phyloP scores from a whole-genome alignment of 805 yeast genomes.

The Saturnispora mendoncae region DNA sequence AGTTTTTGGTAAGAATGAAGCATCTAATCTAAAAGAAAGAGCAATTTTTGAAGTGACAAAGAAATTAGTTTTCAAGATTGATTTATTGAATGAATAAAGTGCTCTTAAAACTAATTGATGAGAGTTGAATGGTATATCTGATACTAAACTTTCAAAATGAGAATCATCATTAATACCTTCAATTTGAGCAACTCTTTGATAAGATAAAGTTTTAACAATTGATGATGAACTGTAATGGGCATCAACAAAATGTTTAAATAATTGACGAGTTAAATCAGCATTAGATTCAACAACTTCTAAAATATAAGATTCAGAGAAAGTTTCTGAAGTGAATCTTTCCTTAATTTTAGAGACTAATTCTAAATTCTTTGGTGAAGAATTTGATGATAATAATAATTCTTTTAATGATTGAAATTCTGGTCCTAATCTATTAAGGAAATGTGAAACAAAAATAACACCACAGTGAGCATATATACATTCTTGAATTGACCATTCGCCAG shows the following conservation, averaged over 20 bases:
- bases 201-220: slow-evolving; percentile 71
- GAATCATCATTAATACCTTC: slow-evolving; percentile 65
- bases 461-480: slow-evolving; percentile 93
- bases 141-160: slow-evolving; percentile 63
- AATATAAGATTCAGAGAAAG: slow-evolving; percentile 81
- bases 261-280: slow-evolving; percentile 63
- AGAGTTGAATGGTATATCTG: slow-evolving; percentile 70
- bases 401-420: slow-evolving; percentile 72
- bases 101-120: slow-evolving; percentile 75
- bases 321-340: slow-evolving; percentile 85
- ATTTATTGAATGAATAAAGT: slow-evolving; percentile 65
- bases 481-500: slow-evolving; percentile 78
- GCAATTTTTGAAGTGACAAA: slow-evolving; percentile 93
- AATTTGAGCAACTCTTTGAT: slow-evolving; percentile 74
- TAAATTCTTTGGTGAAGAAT: slow-evolving; percentile 48
- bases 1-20: slow-evolving; percentile 68
- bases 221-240: slow-evolving; percentile 70
- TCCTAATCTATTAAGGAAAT: slow-evolving; percentile 89
- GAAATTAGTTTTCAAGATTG: slow-evolving; percentile 87
- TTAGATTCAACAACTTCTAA: slow-evolving; percentile 65
- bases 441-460: slow-evolving; percentile 86
- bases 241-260: slow-evolving; percentile 88
- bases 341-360: slow-evolving; percentile 76
- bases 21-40: slow-evolving; percentile 82
- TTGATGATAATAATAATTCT: slow-evolving; percentile 44